Percentiles rank a stretch among this genome's conserved stretches.
Conservation (phyloP, 2,329 filamentous ascomycete species). For the Monosporascus sp. region DNA sequence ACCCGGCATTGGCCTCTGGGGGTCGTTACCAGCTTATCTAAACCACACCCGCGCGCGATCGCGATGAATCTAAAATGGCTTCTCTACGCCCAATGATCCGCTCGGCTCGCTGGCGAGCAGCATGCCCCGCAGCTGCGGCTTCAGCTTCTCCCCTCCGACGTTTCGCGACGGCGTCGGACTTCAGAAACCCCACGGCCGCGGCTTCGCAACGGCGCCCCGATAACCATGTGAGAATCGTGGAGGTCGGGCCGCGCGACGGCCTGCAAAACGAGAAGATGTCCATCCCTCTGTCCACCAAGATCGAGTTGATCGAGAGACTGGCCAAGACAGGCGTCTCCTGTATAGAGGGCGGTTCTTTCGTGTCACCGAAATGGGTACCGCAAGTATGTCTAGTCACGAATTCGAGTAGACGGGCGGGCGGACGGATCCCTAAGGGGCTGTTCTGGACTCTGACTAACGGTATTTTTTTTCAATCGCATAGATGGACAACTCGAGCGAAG, state of each 20-base stretch:
- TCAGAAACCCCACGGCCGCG: conserved; percentile 12
- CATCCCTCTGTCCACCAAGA: conserved; percentile 55
- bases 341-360: conserved; percentile 64
- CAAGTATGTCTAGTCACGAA: conserved; percentile 42
- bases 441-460: no score
- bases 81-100: conserved; percentile 25
- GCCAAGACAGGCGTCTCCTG: conserved; percentile 50
- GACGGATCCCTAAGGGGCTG: neutral
- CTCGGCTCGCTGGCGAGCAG: conserved; percentile 18
- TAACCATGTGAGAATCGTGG: conserved; percentile 45
- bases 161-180: conserved; percentile 27
- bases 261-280: conserved; percentile 61
- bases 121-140: conserved; percentile 8
- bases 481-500: conserved; percentile 76
- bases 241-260: conserved; percentile 65
- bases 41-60: conserved; percentile 1
- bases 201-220: conserved; percentile 13
- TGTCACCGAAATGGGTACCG: conserved; percentile 62
- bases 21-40: no score
- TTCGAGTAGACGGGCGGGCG: no score
- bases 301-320: conserved; percentile 56
- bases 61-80: conserved; percentile 26
- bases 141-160: conserved; percentile 12
- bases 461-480: conserved; percentile 24
- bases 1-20: no score